Evolutionary conservation across 176 grass and related monocot genomes (phyloP), one percentile per base, ranked within the genome.

Genomic region (Avena atlantica): DNA sequence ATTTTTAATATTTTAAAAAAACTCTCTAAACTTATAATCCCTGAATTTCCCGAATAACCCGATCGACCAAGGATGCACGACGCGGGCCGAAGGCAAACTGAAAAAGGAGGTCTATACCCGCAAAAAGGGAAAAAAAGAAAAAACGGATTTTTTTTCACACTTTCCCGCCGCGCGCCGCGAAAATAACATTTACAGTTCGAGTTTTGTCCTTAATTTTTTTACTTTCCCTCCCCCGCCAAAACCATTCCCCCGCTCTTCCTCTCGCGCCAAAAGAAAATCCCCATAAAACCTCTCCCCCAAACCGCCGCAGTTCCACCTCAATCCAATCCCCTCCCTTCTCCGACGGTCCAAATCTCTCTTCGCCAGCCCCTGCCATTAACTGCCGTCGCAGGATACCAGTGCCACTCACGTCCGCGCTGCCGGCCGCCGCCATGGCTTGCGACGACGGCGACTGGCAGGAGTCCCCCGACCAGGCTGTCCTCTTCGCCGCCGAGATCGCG

Each of bases 401-500:
- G 0, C 47, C 45, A 25, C 11, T 6, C 31, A 9, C 12, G 27
- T 17, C 7, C 34, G 37, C 31, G 19, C 50, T 74, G 61, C 24
- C 51, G 72, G 71, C 60, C 5, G 27, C 65, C 9, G 69, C 78
- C 63, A 91, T 86, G 83, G n/a, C 57, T 71, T 34, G 23, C 64
- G 60, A 3, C 25, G 81, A 21, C 49, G 48, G 11, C 48, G 88
- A 20, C 36, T 87, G 66, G 84, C 55, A 57, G 0, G 85, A 88
- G 56, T 34, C 82, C 49, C 89, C 84, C 0, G 75, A 80, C 7
- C 91, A 88, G 60, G n/a, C 17, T 49, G 80, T 77, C 27, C 89
- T 95, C 84, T 87, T 95, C 80, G 77, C 87, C 51, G 88, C 83
- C 19, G 95, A 92, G 85, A 84, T 98, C 36, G 78, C 74, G 17